Percentiles rank a stretch among this genome's conserved stretches.
These are phyloP conservation scores for Metschnikowia santaceciliae DNA, from an alignment of 805 yeast species.

Conservation along the genomic window DNA sequence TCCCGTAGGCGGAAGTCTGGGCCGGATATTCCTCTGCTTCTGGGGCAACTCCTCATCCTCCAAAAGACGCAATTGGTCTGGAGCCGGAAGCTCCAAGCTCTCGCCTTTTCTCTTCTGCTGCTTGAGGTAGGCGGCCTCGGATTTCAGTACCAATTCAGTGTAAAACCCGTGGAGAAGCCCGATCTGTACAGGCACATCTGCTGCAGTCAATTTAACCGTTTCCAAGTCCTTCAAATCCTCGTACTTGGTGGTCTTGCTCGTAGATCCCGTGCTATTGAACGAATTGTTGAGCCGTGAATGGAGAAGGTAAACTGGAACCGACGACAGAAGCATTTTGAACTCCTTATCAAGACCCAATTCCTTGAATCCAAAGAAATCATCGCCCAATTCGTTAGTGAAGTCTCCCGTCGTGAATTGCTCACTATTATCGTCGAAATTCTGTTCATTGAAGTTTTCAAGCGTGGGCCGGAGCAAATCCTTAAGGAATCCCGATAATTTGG, in stretches of 20 bases:
- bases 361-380: constrained; percentile 95
- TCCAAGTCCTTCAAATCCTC: constrained; percentile 61
- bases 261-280: constrained; percentile 40
- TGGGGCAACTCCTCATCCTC: constrained; percentile 87
- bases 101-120: constrained; percentile 40
- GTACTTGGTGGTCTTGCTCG: constrained; percentile 50
- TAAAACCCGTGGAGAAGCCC: constrained; percentile 57
- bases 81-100: constrained; percentile 38
- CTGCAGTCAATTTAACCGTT: constrained; percentile 50
- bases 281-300: constrained; percentile 70
- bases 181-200: constrained; percentile 50
- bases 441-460: constrained; percentile 67
- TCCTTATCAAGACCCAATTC: constrained; percentile 93
- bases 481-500: constrained; percentile 64
- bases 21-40: constrained; percentile 67
- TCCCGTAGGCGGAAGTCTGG: constrained; percentile 89
- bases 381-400: constrained; percentile 89
- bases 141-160: constrained; percentile 36
- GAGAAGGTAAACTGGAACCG: constrained; percentile 85
- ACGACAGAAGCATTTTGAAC: constrained; percentile 74
- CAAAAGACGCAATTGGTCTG: constrained; percentile 35
- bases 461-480: constrained; percentile 82
- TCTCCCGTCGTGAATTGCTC: constrained; percentile 95
- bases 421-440: constrained; percentile 80
- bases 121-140: constrained; percentile 39